Evolutionary conservation across 768 basidiomycete genomes (phyloP), one percentile per base, ranked within the genome.

Genomic region (Podaxis rugospora): DNA sequence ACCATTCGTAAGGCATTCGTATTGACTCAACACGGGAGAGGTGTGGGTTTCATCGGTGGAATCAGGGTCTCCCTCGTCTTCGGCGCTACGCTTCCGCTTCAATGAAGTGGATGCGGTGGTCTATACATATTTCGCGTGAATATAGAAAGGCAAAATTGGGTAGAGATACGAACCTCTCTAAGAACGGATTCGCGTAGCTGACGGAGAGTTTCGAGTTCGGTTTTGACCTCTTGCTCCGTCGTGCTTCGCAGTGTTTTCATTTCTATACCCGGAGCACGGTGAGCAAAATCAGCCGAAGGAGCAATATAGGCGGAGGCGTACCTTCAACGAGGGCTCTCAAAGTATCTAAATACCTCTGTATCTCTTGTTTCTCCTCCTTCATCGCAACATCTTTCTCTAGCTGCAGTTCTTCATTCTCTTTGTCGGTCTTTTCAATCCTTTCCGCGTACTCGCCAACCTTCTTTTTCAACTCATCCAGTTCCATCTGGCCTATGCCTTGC

Each of bases 1-100:
- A 42, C 21, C 54, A 16, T 42, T n/a, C 35, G 21, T 0, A 25
- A 5, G 55, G 55, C 10, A 4, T 25, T 28, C 11, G 37, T 21
- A 18, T 37, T 14, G 51, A 32, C 32, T 32, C 32, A 32, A 32
- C 32, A 32, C 32, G 32, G 32, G 32, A 9, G 32, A 32, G 32
- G 32, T 32, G 32, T 32, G 32, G 7, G 32, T 32, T 40, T 53
- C 49, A n/a, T n/a, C 46, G 21, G 7, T 18, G 28, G 28, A 13
- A 21, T 61, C 42, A 27, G 21, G 14, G 3, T 37, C 35, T 23
- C 46, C 59, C 37, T 61, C 52, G 37, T 61, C 53, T 10, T 60
- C 42, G 9, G 32, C 6, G 32, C 21, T 36, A 16, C 86, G 86
- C 73, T 89, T 90, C 62, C 88, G 84, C 74, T 90, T 74, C 69